These are phyloP conservation scores for Extremus antarcticus DNA, from an alignment of 495 filamentous ascomycete species.

Conservation along the genomic window DNA sequence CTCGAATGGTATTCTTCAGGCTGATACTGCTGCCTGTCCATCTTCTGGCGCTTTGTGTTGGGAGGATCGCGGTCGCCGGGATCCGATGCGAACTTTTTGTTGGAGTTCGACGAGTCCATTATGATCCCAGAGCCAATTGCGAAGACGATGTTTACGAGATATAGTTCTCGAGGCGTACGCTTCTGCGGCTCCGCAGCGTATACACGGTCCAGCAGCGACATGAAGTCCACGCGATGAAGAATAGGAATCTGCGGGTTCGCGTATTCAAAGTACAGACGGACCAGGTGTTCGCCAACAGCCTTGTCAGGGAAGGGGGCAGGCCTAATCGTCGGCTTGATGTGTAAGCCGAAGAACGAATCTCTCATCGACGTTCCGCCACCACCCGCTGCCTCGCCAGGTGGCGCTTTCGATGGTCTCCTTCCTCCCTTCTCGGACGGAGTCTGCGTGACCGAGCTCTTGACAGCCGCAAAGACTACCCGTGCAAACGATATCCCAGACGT, in stretches of 20 bases:
- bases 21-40: slow-evolving; percentile 56
- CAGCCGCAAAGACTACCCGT: slow-evolving; percentile 84
- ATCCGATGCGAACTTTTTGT: slow-evolving; percentile 12
- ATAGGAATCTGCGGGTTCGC: slow-evolving; percentile 94
- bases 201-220: slow-evolving; percentile 67
- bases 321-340: slow-evolving; percentile 76
- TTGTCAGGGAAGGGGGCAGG: slow-evolving; percentile 75
- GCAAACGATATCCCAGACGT: slow-evolving; percentile 91
- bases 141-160: slow-evolving; percentile 95
- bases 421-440: slow-evolving; percentile 47
- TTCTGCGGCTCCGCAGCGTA: slow-evolving; percentile 58
- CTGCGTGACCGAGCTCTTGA: slow-evolving; percentile 64
- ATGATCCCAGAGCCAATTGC: slow-evolving; percentile 92
- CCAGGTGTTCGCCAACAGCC: slow-evolving; percentile 57
- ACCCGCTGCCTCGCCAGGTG: slow-evolving; percentile 31
- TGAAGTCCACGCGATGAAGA: slow-evolving; percentile 77
- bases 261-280: slow-evolving; percentile 84
- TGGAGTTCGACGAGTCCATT: slow-evolving; percentile 49
- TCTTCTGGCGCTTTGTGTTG: slow-evolving; percentile 36
- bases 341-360: slow-evolving; percentile 89
- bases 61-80: slow-evolving; percentile 21
- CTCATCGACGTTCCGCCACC: slow-evolving; percentile 61
- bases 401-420: slow-evolving; percentile 15
- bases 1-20: slow-evolving; percentile 95
- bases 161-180: slow-evolving; percentile 72